Evolutionary conservation across 2,329 filamentous ascomycete species (phyloP).

Genomic region (Thelonectria blattea): DNA sequence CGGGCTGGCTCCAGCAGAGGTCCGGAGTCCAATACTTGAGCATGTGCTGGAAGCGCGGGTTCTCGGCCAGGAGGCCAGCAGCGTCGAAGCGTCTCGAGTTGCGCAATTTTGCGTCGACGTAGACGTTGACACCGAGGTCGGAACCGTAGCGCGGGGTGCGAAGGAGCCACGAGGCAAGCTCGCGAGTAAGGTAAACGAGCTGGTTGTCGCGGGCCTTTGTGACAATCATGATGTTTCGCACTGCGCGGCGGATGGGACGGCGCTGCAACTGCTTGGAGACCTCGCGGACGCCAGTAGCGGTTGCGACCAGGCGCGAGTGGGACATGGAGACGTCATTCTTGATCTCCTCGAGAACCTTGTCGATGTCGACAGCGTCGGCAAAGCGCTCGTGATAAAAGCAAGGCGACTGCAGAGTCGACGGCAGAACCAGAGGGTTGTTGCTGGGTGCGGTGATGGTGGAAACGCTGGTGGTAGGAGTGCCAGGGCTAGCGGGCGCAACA

Average conservation of each 20-base stretch:
- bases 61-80: constrained; percentile 71
- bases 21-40: constrained; percentile 96
- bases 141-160: constrained; percentile 87
- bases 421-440: constrained; percentile 26
- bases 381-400: constrained; percentile 99
- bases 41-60: constrained; percentile 81
- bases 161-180: constrained; percentile 87
- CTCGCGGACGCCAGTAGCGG: constrained; percentile 91
- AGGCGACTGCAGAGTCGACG: constrained; percentile 75
- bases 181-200: constrained; percentile 85
- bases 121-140: constrained; percentile 92
- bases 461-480: constrained; percentile 2
- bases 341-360: constrained; percentile 94
- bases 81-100: constrained; percentile 88
- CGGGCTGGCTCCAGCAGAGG: constrained; percentile 90
- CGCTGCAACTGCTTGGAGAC: constrained; percentile 95
- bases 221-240: constrained; percentile 96
- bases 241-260: constrained; percentile 87
- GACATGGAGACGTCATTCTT: constrained; percentile 87
- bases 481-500: not conserved
- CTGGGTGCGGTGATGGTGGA: constrained; percentile 6
- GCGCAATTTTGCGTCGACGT: constrained; percentile 94
- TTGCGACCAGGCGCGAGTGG: constrained; percentile 92
- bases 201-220: constrained; percentile 97
- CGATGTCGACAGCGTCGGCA: constrained; percentile 93